Evolutionary conservation across 2,329 filamentous ascomycete genomes (phyloP).

Genomic region (Xylaria sp.): DNA sequence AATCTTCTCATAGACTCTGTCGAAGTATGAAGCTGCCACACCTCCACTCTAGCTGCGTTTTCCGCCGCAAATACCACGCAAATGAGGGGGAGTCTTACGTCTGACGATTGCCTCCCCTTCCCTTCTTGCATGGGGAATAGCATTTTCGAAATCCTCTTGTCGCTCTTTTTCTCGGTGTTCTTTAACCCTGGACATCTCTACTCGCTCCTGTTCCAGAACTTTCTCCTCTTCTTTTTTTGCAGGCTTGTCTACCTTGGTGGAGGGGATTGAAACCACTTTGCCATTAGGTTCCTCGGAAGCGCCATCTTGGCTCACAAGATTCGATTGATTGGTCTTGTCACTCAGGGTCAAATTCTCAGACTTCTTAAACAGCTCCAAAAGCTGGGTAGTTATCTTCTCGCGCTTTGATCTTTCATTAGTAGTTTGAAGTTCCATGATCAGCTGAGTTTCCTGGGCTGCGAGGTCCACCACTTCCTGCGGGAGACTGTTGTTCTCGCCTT

Average conservation of each 20-base stretch:
- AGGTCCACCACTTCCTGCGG: background rate
- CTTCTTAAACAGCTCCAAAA: conserved; percentile 5
- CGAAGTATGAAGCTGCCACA: background rate
- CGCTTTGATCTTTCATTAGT: conserved; percentile 7
- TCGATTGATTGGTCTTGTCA: background rate
- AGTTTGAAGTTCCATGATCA: conserved; percentile 3
- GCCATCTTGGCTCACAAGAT: background rate
- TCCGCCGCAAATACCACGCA: conserved; percentile 8
- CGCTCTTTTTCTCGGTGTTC: conserved; percentile 72
- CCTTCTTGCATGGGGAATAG: conserved; percentile 76
- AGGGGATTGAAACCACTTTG: background rate
- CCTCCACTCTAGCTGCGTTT: conserved; percentile 2
- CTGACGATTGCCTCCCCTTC: conserved; percentile 88
- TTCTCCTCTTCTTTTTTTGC: conserved; percentile 79
- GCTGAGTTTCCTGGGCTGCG: background rate
- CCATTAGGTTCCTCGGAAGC: background rate
- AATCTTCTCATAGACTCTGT: background rate
- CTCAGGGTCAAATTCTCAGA: background rate
- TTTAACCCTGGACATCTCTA: conserved; percentile 72
- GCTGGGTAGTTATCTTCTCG: background rate
- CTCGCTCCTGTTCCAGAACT: conserved; percentile 81
- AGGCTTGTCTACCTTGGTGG: background rate
- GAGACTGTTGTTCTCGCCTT: background rate
- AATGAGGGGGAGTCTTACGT: conserved; percentile 55
- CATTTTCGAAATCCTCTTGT: conserved; percentile 73